A percentile compares a stretch with the other conserved stretches of the same genome.
Conservation (phyloP, 2,329 filamentous ascomycete species). For the Clathrospora elynae region DNA sequence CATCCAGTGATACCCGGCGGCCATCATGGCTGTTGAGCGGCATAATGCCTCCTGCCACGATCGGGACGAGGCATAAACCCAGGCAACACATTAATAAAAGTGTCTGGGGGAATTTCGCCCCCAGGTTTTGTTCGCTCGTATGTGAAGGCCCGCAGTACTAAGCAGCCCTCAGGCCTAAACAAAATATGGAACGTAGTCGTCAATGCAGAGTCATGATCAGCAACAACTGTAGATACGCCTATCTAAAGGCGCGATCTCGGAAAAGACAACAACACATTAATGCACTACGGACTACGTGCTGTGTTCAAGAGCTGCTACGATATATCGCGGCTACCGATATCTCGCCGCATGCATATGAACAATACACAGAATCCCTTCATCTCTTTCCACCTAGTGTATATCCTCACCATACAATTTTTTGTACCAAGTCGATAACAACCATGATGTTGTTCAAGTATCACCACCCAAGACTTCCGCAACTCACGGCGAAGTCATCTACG, state of each 20-base stretch:
- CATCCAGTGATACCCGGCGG: slow-evolving; percentile 4
- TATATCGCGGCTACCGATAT: slow-evolving; percentile 30
- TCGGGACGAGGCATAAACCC: too few relatives aligned
- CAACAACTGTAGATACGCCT: slow-evolving; percentile 25
- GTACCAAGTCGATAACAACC: slow-evolving; percentile 32
- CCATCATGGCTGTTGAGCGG: background rate
- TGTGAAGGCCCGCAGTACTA: too few relatives aligned
- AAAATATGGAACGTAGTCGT: slow-evolving; percentile 20
- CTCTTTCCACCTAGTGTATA: slow-evolving; percentile 31
- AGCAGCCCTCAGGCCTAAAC: slow-evolving; percentile 18
- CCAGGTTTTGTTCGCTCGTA: too few relatives aligned
- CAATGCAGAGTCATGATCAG: slow-evolving; percentile 22
- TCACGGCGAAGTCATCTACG: too few relatives aligned
- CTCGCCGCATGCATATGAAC: slow-evolving; percentile 34
- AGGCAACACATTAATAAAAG: too few relatives aligned
- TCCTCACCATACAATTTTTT: slow-evolving; percentile 42
- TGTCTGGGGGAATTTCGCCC: too few relatives aligned
- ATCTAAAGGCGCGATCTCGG: slow-evolving; percentile 12
- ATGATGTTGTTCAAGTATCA: too few relatives aligned
- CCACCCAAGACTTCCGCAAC: too few relatives aligned
- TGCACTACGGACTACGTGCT: slow-evolving; percentile 34
- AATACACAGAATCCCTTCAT: slow-evolving; percentile 36
- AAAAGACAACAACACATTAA: slow-evolving; percentile 36
- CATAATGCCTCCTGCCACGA: too few relatives aligned
- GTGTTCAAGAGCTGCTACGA: slow-evolving; percentile 31